phyloP scores from a whole-genome alignment of 2,329 filamentous ascomycete genomes.

The Cercospora sp. region DNA sequence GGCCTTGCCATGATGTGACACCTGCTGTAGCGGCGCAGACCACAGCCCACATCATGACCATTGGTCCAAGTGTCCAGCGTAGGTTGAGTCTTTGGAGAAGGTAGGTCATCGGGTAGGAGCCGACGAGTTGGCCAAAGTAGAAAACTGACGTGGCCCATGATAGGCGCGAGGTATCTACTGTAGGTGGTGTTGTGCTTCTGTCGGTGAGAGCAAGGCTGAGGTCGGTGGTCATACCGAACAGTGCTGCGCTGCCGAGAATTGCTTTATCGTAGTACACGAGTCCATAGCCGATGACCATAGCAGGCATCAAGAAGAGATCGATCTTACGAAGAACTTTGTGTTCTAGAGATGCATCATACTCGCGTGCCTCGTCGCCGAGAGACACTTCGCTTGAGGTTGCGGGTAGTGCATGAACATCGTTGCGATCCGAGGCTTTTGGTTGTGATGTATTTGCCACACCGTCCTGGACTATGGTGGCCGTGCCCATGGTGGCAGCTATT shows the following conservation, averaged over 20 bases:
- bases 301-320: constrained; percentile 3
- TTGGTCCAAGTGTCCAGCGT: constrained; percentile 41
- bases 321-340: constrained; percentile 6
- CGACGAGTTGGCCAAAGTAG: constrained; percentile 50
- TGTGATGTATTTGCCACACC: not conserved
- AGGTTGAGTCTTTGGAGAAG: constrained; percentile 46
- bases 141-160: constrained; percentile 41
- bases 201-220: constrained; percentile 6
- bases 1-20: constrained; percentile 43
- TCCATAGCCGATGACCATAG: constrained; percentile 4
- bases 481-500: not conserved
- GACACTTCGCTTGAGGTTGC: not conserved
- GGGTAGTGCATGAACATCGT: not conserved
- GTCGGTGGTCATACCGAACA: constrained; percentile 4
- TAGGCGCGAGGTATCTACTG: not conserved
- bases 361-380: constrained; percentile 1
- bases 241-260: constrained; percentile 6
- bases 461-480: not conserved
- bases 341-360: not conserved
- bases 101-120: constrained; percentile 46
- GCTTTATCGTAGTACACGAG: constrained; percentile 4
- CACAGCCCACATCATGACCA: constrained; percentile 2
- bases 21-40: not conserved
- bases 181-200: not conserved
- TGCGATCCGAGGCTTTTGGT: not conserved